These are phyloP conservation scores for Stephania japonica DNA, from an alignment of 164 flowering plant species.

Conservation along the genomic window DNA sequence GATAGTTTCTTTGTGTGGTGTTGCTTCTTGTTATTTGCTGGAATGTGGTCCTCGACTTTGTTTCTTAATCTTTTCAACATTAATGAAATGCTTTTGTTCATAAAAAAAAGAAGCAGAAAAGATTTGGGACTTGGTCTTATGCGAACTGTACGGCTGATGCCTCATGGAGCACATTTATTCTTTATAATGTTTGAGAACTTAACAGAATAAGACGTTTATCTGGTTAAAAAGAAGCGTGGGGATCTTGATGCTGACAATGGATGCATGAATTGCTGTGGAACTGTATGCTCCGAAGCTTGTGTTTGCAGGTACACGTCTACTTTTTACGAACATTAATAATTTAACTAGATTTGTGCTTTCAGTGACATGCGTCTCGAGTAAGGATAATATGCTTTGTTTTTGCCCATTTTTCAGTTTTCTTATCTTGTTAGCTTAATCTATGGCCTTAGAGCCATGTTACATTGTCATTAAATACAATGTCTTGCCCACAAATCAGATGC, in stretches of 20 bases:
- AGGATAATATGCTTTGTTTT: neutral
- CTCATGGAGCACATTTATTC: neutral
- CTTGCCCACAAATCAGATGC: no score
- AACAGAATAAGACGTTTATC: slow-evolving; percentile 62
- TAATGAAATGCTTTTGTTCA: no score
- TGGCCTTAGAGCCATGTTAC: neutral
- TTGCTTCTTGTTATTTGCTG: no score
- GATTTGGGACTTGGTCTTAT: neutral
- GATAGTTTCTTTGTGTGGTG: no score
- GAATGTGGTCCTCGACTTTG: no score
- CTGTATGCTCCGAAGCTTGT: slow-evolving; percentile 63
- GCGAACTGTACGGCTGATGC: neutral
- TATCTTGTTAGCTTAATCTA: neutral
- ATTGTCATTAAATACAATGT: no score
- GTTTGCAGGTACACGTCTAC: slow-evolving; percentile 68
- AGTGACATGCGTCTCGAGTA: neutral
- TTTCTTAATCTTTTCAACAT: no score
- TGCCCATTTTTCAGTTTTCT: neutral
- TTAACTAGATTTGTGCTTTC: neutral
- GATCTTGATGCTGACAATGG: slow-evolving; percentile 53
- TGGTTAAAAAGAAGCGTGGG: slow-evolving; percentile 82
- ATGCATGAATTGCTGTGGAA: slow-evolving; percentile 58
- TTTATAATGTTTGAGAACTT: slow-evolving; percentile 25
- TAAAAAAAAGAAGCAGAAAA: neutral
- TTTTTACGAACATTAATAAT: neutral